These are phyloP conservation scores for Lepidium aucheri DNA, from an alignment of 345 rosid genomes.

Conservation along the genomic window DNA sequence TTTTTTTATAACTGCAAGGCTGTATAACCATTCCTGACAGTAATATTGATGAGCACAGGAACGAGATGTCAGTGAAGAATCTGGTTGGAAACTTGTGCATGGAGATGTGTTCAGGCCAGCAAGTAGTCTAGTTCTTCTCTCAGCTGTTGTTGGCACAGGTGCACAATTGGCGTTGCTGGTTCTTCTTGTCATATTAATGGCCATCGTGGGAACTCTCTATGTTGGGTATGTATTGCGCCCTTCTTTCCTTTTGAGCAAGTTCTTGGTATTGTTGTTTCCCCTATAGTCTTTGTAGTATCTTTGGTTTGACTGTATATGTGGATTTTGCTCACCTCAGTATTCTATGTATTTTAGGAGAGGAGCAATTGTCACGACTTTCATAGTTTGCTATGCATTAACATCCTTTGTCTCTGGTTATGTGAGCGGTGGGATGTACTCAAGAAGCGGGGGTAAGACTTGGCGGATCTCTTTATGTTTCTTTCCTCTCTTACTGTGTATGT, in stretches of 20 bases:
- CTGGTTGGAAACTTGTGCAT: conserved; percentile 98
- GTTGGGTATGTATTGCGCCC: conserved; percentile 57
- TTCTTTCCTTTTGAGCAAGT: conserved; percentile 4
- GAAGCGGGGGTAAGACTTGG: conserved; percentile 73
- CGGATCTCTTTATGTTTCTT: background rate
- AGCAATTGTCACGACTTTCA: conserved; percentile 96
- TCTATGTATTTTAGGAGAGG: conserved; percentile 71
- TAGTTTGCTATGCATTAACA: conserved; percentile 92
- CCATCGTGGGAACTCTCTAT: conserved; percentile 81
- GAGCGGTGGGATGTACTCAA: conserved; percentile 99
- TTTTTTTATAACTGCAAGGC: background rate
- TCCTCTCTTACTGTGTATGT: background rate
- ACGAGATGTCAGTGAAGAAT: conserved; percentile 94
- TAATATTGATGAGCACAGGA: conserved; percentile 38
- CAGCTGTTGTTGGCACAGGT: conserved; percentile 96
- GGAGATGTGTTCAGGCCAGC: conserved; percentile 94
- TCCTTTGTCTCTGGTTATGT: conserved; percentile 97
- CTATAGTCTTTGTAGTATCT: background rate
- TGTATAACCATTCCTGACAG: conserved; percentile 15
- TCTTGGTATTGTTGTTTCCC: background rate
- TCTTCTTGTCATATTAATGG: conserved; percentile 89
- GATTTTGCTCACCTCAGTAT: background rate
- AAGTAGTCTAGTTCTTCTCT: conserved; percentile 51
- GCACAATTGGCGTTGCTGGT: conserved; percentile 88
- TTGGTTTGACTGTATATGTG: background rate